Conservation (phyloP, 352 stramenopile genomes). For the Phytophthora fragariae region DNA sequence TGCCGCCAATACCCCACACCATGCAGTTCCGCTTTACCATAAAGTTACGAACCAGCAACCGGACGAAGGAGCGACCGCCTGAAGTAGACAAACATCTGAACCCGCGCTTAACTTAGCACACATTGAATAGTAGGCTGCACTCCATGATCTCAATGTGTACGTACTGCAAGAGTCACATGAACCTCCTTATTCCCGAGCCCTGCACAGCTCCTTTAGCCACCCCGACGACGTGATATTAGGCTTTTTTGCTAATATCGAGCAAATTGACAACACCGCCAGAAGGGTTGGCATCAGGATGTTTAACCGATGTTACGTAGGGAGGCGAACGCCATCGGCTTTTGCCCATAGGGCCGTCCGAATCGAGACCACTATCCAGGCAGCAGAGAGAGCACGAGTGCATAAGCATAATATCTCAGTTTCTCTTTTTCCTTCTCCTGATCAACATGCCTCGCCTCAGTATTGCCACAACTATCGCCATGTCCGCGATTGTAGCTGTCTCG, state of each 20-base stretch:
- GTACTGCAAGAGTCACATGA: slow-evolving; percentile 10
- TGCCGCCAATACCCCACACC: background rate
- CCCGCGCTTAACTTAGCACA: background rate
- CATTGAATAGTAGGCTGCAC: background rate
- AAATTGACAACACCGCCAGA: background rate
- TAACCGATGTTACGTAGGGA: slow-evolving; percentile 23
- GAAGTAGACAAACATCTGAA: background rate
- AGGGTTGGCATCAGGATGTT: slow-evolving; percentile 19
- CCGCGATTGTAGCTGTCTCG: slow-evolving; percentile 10
- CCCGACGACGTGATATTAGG: background rate
- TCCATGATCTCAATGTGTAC: slow-evolving; percentile 3
- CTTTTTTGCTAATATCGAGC: background rate
- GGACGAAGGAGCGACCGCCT: background rate
- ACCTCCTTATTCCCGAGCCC: slow-evolving; percentile 18
- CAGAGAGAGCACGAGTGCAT: slow-evolving; percentile 3
- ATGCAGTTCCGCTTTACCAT: slow-evolving; percentile 1
- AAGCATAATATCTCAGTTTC: slow-evolving; percentile 18
- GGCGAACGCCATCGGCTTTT: slow-evolving; percentile 16
- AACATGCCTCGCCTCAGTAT: slow-evolving; percentile 23
- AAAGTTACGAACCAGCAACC: background rate
- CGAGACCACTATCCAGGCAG: slow-evolving; percentile 3
- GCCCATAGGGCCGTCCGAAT: slow-evolving; percentile 8
- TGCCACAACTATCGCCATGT: slow-evolving; percentile 16
- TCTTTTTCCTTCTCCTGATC: slow-evolving; percentile 8
- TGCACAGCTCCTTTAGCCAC: slow-evolving; percentile 16